These are phyloP conservation scores for Verticillium nubilum DNA, from an alignment of 2,329 filamentous ascomycete genomes.

Conservation along the genomic window DNA sequence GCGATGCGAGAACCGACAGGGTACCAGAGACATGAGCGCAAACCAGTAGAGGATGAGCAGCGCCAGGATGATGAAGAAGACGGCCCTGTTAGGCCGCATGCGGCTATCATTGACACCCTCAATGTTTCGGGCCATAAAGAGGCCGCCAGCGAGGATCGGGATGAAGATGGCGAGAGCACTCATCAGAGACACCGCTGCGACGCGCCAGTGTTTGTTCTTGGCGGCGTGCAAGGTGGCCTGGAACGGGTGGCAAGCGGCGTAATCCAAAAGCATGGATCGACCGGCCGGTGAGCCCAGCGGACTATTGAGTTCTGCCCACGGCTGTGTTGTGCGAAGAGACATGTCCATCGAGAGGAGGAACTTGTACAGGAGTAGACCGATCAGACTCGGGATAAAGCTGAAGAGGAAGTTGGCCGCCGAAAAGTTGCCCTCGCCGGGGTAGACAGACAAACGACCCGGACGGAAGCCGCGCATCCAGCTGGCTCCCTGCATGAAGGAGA, in stretches of 20 bases:
- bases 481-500: conserved; percentile 70
- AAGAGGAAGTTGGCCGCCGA: conserved; percentile 87
- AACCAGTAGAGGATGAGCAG: conserved; percentile 66
- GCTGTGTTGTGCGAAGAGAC: conserved; percentile 59
- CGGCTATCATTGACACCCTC: conserved; percentile 39
- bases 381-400: conserved; percentile 63
- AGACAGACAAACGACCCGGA: conserved; percentile 55
- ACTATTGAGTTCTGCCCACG: conserved; percentile 59
- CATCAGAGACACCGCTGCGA: conserved; percentile 56
- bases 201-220: conserved; percentile 58
- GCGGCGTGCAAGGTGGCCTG: conserved; percentile 53
- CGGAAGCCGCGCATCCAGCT: conserved; percentile 65
- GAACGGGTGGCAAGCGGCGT: conserved; percentile 60
- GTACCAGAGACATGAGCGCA: conserved; percentile 57
- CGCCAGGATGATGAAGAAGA: conserved; percentile 67
- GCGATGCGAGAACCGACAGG: conserved; percentile 52
- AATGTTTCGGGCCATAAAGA: conserved; percentile 69
- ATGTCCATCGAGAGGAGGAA: conserved; percentile 63
- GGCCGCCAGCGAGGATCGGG: conserved; percentile 62
- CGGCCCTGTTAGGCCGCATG: conserved; percentile 69
- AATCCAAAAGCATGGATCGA: conserved; percentile 63
- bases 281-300: conserved; percentile 56
- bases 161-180: conserved; percentile 55
- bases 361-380: conserved; percentile 64
- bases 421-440: conserved; percentile 60